These are phyloP conservation scores for Cornus suecica DNA, from an alignment of 148 eudicot genomes.

Conservation along the genomic window DNA sequence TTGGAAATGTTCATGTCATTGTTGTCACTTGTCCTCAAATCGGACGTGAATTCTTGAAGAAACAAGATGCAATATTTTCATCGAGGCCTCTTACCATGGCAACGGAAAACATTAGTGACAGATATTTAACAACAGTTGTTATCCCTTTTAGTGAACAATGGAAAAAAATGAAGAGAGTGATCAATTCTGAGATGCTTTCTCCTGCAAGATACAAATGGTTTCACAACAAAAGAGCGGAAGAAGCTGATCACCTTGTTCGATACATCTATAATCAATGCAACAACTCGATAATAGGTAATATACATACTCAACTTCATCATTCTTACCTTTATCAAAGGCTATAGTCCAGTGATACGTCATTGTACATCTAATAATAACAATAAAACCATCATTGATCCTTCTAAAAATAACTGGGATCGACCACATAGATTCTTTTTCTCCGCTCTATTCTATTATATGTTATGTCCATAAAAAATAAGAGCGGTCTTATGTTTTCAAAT, in stretches of 20 bases:
- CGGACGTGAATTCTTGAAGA: conserved; percentile 13
- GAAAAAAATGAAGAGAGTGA: conserved; percentile 18
- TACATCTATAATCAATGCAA: background rate
- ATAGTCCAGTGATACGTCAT: no score
- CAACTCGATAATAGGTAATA: background rate
- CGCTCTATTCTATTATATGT: no score
- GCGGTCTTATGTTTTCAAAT: no score
- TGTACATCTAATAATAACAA: no score
- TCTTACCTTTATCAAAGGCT: no score
- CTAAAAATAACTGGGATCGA: no score
- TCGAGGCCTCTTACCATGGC: conserved; percentile 16
- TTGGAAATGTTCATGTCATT: conserved; percentile 12
- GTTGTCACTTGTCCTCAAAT: conserved; percentile 13
- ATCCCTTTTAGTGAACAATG: conserved; percentile 12
- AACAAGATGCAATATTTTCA: conserved; percentile 13
- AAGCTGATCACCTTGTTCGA: conserved; percentile 15
- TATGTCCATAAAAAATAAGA: no score
- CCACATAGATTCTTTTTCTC: no score
- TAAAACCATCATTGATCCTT: no score
- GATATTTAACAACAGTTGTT: conserved; percentile 1
- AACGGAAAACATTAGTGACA: background rate
- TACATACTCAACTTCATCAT: no score
- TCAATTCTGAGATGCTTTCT: conserved; percentile 10
- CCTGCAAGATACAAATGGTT: background rate
- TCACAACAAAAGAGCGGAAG: conserved; percentile 4